Conservation (phyloP, 106 monocot species). For the Acanthochlamys bracteata region DNA sequence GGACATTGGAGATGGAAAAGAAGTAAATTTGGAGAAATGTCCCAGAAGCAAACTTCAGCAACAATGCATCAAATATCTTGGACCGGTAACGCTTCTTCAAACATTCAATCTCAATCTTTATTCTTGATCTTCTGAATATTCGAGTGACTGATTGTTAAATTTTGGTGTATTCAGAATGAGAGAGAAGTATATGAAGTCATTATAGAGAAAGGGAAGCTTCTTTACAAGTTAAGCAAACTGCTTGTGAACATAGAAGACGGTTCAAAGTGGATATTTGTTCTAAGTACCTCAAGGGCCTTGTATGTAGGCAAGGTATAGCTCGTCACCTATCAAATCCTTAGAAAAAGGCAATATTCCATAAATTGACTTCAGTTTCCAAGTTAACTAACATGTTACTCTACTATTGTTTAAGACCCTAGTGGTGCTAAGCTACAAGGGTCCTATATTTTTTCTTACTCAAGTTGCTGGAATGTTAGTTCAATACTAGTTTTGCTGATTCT, state of each 20-base stretch:
- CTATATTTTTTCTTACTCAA: no score
- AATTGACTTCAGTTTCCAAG: no score
- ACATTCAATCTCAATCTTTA: not conserved
- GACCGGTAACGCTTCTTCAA: conserved; percentile 35
- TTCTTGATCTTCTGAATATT: no score
- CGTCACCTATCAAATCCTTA: not conserved
- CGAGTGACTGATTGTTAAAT: no score
- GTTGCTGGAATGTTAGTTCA: no score
- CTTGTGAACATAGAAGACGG: conserved; percentile 56
- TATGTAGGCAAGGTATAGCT: conserved; percentile 65
- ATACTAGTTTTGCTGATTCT: no score
- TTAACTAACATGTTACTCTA: no score
- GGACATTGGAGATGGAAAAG: conserved; percentile 68
- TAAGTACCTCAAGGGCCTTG: conserved; percentile 54
- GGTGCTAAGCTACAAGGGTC: no score
- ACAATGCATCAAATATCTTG: conserved; percentile 64
- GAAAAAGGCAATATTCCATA: no score
- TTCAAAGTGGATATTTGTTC: conserved; percentile 87
- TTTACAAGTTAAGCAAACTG: conserved; percentile 34
- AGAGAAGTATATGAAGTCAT: conserved; percentile 68
- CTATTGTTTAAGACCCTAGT: no score
- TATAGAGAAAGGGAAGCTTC: conserved; percentile 40
- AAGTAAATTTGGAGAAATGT: conserved; percentile 53
- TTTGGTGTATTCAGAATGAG: conserved; percentile 46
- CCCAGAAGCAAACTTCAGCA: conserved; percentile 50